Percentiles rank a stretch among this genome's conserved stretches.
phyloP scores from a whole-genome alignment of 2,329 filamentous ascomycete genomes.

The Capronia americana region DNA sequence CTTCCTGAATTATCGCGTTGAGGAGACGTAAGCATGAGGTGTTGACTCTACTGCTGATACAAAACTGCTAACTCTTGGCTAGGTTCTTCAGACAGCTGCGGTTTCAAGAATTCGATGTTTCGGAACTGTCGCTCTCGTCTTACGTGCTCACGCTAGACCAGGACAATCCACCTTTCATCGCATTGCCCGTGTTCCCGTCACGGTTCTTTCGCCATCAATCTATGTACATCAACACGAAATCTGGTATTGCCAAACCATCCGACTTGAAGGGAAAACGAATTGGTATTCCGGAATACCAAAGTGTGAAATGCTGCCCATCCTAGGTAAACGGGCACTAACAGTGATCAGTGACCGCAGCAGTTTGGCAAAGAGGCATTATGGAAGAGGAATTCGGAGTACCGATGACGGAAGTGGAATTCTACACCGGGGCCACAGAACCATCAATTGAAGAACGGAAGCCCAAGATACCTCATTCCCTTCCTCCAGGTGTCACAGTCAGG shows the following conservation, averaged over 20 bases:
- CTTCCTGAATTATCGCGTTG: slow-evolving; percentile 39
- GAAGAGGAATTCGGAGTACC: slow-evolving; percentile 35
- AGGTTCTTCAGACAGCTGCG: slow-evolving; percentile 23
- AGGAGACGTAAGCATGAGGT: slow-evolving; percentile 18
- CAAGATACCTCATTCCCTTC: slow-evolving; percentile 42
- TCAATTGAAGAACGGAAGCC: slow-evolving; percentile 21
- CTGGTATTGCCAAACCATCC: slow-evolving; percentile 26
- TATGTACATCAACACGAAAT: slow-evolving; percentile 20
- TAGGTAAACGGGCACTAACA: not conserved
- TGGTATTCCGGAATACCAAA: not conserved
- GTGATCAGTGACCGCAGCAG: slow-evolving; percentile 36
- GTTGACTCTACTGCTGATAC: no score
- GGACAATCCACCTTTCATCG: slow-evolving; percentile 36
- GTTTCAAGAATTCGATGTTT: slow-evolving; percentile 40
- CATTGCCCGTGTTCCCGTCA: slow-evolving; percentile 40
- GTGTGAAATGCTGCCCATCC: not conserved
- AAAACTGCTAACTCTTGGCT: not conserved
- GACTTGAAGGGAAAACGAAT: slow-evolving; percentile 33
- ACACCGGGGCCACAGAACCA: slow-evolving; percentile 14
- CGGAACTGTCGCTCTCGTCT: slow-evolving; percentile 39
- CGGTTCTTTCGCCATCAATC: slow-evolving; percentile 32
- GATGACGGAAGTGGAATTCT: slow-evolving; percentile 31
- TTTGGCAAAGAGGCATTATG: slow-evolving; percentile 37
- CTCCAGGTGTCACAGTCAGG: slow-evolving; percentile 26
- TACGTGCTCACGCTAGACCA: slow-evolving; percentile 34